Evolutionary conservation across 2,329 filamentous ascomycete species (phyloP), one percentile per base, ranked within the genome.

Genomic region (Golovinomyces cichoracearum): DNA sequence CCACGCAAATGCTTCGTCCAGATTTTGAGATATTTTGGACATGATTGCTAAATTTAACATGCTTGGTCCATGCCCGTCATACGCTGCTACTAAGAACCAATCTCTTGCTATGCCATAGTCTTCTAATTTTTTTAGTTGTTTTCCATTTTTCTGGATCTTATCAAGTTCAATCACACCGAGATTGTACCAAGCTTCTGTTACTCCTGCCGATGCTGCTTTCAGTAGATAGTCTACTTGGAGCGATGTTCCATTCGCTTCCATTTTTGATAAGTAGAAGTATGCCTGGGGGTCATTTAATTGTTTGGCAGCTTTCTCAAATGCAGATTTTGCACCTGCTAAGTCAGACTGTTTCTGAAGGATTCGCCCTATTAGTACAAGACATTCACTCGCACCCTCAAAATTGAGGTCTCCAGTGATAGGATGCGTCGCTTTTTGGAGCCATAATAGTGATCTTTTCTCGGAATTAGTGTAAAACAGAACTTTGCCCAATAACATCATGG

Each of bases 201-300:
- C 52, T 1, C 60, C 59, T 0, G 57, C 55, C 1, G 52, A 51
- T 9, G 60, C 59, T 19, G 60, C 59, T 51, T 60, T 60, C 2
- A 57, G 42, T 9, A 61, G 27, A 49, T 58, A 61, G 0, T 53
- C 46, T 31, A 56, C 47, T 23, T 57, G 51, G 7, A 52, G 46
- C 10, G 42, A n/a, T 5, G 56, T 56, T 2, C 10, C 52, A 7
- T 50, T 29, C 17, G 50, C 48, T 37, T 55, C 31, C 1, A 56
- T 26, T 19, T 56, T 47, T 2, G 58, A 56, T n/a, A 62, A 54
- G 27, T 58, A 54, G 48, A 57, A 60, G 48, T 59, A 61, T 5
- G 53, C 59, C 5, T 38, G 17, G 1, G 59, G 54, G 5, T 62
- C 54, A 51, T 61, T 57, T 4, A 58, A 45, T 35, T 59, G 56